Evolutionary conservation across 495 filamentous ascomycete genomes (phyloP).

Genomic region (Aspergillus coremiiformis): DNA sequence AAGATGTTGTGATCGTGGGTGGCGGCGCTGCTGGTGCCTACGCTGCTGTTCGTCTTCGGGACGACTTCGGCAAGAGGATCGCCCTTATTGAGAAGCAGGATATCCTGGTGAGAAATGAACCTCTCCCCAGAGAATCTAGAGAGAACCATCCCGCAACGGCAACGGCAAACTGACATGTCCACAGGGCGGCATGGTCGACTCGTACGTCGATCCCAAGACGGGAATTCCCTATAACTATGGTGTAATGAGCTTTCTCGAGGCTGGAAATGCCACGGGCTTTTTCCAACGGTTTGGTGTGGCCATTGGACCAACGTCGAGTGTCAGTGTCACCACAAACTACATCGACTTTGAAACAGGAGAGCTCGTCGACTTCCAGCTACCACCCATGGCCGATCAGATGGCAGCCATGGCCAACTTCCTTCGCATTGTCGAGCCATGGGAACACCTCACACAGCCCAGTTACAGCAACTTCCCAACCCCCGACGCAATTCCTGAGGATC

Average conservation of each 20-base stretch:
- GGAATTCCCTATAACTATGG: constrained; percentile 32
- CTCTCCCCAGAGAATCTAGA: background rate
- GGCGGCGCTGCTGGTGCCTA: constrained; percentile 43
- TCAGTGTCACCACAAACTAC: constrained; percentile 19
- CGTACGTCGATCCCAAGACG: constrained; percentile 28
- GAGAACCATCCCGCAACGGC: background rate
- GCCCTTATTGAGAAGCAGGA: constrained; percentile 33
- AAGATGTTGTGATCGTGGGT: constrained; percentile 39
- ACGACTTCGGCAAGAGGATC: constrained; percentile 34
- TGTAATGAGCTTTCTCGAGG: constrained; percentile 33
- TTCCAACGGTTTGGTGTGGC: constrained; percentile 38
- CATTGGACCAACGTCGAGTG: constrained; percentile 11
- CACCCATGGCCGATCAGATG: constrained; percentile 15
- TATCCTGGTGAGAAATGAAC: constrained; percentile 24
- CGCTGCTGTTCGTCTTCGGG: constrained; percentile 41
- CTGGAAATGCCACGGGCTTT: constrained; percentile 26
- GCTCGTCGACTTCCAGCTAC: constrained; percentile 16
- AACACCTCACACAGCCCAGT: constrained; percentile 29
- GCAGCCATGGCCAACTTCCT: constrained; percentile 31
- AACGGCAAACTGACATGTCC: constrained; percentile 3
- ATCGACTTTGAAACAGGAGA: constrained; percentile 36
- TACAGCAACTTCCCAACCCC: constrained; percentile 32
- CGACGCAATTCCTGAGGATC: constrained; percentile 32
- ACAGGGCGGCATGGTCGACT: constrained; percentile 39
- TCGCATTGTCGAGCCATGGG: constrained; percentile 27